Evolutionary conservation across 495 filamentous ascomycete species (phyloP).

Genomic region (Aspergillus conjunctus): DNA sequence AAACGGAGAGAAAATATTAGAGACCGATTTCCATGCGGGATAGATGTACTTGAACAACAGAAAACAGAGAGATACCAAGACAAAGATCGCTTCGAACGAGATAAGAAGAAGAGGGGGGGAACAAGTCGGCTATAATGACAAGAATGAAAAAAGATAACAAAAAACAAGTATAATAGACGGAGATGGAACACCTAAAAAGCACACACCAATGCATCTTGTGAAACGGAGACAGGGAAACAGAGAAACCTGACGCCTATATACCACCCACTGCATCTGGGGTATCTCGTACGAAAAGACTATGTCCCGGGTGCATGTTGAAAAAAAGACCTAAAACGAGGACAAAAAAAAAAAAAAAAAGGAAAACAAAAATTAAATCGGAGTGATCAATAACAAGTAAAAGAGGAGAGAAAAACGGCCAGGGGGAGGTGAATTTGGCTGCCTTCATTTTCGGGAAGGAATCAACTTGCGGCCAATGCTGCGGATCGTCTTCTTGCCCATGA

Average conservation of each 20-base stretch:
- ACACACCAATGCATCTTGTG: background rate
- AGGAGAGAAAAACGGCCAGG: background rate
- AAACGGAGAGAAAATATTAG: background rate
- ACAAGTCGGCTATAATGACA: background rate
- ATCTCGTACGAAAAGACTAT: conserved; percentile 3
- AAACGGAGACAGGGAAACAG: background rate
- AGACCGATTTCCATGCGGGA: background rate
- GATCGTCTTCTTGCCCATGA: conserved; percentile 41
- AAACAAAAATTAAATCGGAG: background rate
- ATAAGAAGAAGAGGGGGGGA: background rate
- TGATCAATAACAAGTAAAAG: background rate
- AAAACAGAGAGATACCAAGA: background rate
- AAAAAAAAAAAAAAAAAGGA: background rate
- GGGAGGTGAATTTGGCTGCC: background rate
- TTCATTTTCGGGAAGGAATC: conserved; percentile 31
- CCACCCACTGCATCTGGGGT: conserved; percentile 6
- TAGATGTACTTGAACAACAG: background rate
- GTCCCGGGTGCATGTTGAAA: background rate
- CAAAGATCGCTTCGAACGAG: background rate
- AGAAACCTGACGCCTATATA: conserved; percentile 5
- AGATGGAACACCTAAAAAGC: background rate
- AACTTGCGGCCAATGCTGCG: conserved; percentile 48
- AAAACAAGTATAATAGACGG: background rate
- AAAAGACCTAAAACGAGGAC: background rate
- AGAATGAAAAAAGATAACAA: background rate